phyloP scores from a whole-genome alignment of 257 asterid species.

The Petunia axillaris region DNA sequence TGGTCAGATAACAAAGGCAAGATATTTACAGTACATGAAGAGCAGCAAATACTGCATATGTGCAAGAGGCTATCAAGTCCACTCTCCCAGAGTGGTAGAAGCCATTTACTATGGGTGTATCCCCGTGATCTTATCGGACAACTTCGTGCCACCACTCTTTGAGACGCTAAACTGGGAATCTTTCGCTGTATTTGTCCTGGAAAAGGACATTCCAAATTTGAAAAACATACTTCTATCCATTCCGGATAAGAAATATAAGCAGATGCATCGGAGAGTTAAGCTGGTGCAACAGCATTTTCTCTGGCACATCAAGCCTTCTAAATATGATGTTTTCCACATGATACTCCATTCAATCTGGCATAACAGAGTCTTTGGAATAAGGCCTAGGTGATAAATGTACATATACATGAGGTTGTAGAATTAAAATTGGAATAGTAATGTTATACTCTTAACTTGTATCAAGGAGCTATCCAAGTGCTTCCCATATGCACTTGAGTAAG shows the following conservation, averaged over 20 bases:
- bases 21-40: conserved; percentile 44
- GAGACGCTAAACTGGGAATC: conserved; percentile 55
- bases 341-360: conserved; percentile 52
- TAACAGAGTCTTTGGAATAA: conserved; percentile 39
- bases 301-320: conserved; percentile 47
- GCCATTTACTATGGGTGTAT: conserved; percentile 45
- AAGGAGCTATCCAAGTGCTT: too few species aligned
- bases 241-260: conserved; percentile 37
- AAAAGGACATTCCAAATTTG: conserved; percentile 47
- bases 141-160: conserved; percentile 49
- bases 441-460: too few species aligned
- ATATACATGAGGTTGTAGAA: neutral
- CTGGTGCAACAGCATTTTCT: conserved; percentile 48
- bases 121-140: conserved; percentile 48
- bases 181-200: conserved; percentile 44
- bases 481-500: too few species aligned
- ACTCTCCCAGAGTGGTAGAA: conserved; percentile 54
- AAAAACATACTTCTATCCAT: conserved; percentile 46
- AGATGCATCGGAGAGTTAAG: conserved; percentile 42
- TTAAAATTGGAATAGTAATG: too few species aligned
- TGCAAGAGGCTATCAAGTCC: conserved; percentile 49
- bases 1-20: conserved; percentile 33
- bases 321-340: conserved; percentile 54
- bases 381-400: conserved; percentile 20
- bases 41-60: conserved; percentile 52